Evolutionary conservation across 2,329 filamentous ascomycete genomes (phyloP), one percentile per base, ranked within the genome.

Genomic region (Exophiala bonariae): DNA sequence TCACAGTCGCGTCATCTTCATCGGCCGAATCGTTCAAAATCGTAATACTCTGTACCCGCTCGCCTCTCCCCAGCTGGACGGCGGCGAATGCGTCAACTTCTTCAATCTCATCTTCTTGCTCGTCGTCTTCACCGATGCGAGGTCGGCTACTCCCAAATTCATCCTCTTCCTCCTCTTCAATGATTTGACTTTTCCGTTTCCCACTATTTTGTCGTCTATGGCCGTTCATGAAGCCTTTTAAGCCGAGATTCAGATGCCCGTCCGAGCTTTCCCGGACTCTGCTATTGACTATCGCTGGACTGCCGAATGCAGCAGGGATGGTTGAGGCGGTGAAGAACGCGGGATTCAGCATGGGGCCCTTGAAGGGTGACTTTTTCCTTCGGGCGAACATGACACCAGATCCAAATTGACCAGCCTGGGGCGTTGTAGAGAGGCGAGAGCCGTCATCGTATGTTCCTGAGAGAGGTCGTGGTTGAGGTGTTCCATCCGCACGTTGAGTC

Each of bases 371-470:
- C 49, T 67, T 61, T 54, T 74, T 74, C 26, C 71, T 66, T 14
- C 70, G 67, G 16, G 71, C 71, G 58, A 73, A 74, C 26, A 74
- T 68, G 46, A 74, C 69, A 14, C 68, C 68, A 1, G 69, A 64
- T 2, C 50, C 53, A 22, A 50, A 53, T 3, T 34, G 19, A 20
- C 41, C 22, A 19, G 41, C 20, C 31, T 52, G 50, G 8, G 47
- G 49, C 16, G 47, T 44, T 20, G 35, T n/a, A n/a, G 47, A 43
- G 22, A 23, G 37, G 36, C 23, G 23, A n/a, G 47, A 16, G 7
- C 41, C 19, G 14, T 51, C 47, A 26, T 48, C 37, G 14, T 41
- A 31, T 11, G 43, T 44, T n/a, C 50, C 50, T 31, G 45, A 48
- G 11, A 54, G 33, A 5, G 49, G 50, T 7, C 49, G 37, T 13